Base-by-base conservation (phyloP, 1,139 yeast genomes). In the Debaryomyces coudertii region DNA sequence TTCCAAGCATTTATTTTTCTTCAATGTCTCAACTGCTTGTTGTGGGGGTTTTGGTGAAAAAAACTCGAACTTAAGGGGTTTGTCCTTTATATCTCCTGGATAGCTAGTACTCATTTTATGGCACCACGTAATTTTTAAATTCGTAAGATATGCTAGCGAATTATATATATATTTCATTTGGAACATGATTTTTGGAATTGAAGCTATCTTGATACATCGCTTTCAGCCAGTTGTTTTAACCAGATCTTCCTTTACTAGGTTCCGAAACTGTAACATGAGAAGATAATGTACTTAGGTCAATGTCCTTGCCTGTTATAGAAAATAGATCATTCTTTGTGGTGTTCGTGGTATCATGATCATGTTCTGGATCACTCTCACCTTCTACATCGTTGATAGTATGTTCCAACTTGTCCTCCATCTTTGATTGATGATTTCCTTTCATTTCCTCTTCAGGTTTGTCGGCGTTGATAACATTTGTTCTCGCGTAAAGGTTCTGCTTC, bases 291-390 rank as follows among this genome's bases (percentile, higher is more conserved):
- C 20, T 45, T 6, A 38, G 7, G 15, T 47, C 50, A 14, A 42
- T 28, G 24, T 45, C 47, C 15, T 42, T 29, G 6, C 42, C 39
- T n/a, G 36, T 34, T n/a, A 42, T 28, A 4, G 48, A 45, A 38
- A 47, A 47, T 34, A 47, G 40, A 12, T 47, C 50, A 29, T 42
- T 43, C 14, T 35, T 33, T 3, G 48, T 47, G 14, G 38, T 35
- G n/a, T 16, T 25, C 4, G 44, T 47, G 14, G 38, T 35, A 8
- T 18, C 15, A 16, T 40, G 40, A 9, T 29, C 47, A 12, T n/a
- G 33, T 11, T 44, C 44, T 6, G 27, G 27, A 9, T 36, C 36
- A 20, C 29, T 28, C 28, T 34, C 27, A 22, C 14, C 27, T 2
- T 38, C 23, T n/a, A 2, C 30, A n/a, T 18, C 41, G 11, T 27